Conservation (phyloP, 1,284 basidiomycete species). For the Sporisorium scitamineum region DNA sequence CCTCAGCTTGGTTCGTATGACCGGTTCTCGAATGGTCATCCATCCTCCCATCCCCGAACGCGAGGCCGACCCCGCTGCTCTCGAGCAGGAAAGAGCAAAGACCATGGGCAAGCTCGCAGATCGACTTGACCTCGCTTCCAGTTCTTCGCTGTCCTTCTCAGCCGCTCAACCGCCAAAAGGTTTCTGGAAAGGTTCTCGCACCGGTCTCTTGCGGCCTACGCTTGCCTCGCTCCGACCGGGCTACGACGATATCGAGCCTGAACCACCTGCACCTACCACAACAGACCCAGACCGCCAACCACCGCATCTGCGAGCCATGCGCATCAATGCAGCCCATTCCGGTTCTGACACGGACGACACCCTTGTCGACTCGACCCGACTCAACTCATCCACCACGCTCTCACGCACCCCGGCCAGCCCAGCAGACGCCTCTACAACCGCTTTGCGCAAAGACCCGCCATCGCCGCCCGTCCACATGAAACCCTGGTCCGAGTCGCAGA, state of each 20-base stretch:
- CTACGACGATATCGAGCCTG: slow-evolving; percentile 14
- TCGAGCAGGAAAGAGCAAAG: slow-evolving; percentile 54
- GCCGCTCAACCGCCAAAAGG: slow-evolving; percentile 28
- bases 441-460: slow-evolving; percentile 20
- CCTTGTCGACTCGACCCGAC: slow-evolving; percentile 51
- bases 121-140: slow-evolving; percentile 27
- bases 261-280: not conserved
- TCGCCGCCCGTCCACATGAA: slow-evolving; percentile 32
- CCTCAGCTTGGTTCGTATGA: slow-evolving; percentile 68
- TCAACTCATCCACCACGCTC: slow-evolving; percentile 28
- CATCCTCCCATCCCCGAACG: slow-evolving; percentile 69
- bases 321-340: slow-evolving; percentile 41
- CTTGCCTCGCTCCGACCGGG: slow-evolving; percentile 58
- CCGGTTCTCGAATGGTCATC: slow-evolving; percentile 66
- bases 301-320: slow-evolving; percentile 38
- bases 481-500: slow-evolving; percentile 59
- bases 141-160: not conserved
- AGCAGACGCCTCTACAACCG: not conserved
- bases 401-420: slow-evolving; percentile 2
- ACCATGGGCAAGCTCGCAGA: slow-evolving; percentile 37
- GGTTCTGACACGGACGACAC: slow-evolving; percentile 62
- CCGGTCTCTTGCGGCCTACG: slow-evolving; percentile 56
- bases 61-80: slow-evolving; percentile 65
- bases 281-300: slow-evolving; percentile 23
- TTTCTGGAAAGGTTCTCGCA: slow-evolving; percentile 60